Base-by-base conservation (phyloP, 2,329 filamentous ascomycete genomes). In the Thielaviopsis populi region DNA sequence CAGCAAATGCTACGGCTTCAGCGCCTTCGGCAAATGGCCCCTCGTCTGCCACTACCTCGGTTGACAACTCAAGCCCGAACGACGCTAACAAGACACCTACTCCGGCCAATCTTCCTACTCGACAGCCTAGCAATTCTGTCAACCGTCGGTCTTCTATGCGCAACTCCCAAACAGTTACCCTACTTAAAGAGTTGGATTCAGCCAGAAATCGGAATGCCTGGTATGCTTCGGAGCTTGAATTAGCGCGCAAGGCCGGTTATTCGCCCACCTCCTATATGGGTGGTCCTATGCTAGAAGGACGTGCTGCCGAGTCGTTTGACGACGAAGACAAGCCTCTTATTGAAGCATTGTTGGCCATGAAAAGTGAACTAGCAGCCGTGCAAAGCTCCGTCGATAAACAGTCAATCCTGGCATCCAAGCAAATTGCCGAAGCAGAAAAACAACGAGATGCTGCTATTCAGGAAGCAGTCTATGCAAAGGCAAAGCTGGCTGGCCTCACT, bases 391-490 rank as follows among this genome's bases (percentile, higher is more conserved):
- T 99, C 60, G 91, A 96, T 69, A 85, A 89, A 69, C 94, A 97
- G 75, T 88, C 91, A 13, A 79, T 89, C 7, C 77, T 89, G 64
- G 91, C 94, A 8, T 90, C 91, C 0, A 91, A 87, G 73, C 85
- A 92, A 67, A 91, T 99, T 67, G 91, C 92, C 1, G 91, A 96
- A 72, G 87, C 95, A 1, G 94, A 99, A 72, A 91, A 89, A 72
- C 94, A 99, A 76, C 83, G 95, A 61, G 94, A 99, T 74, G 85
- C 87, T 48, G 94, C 94, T n/a, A 86, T 99, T 63, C 88, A 87
- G 69, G 95, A 99, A 75, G 94, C 94, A 0, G 88, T 94, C 0
- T 97, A 97, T 74, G 89, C 91, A 41, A 96, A 95, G 72, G 91
- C 95, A 2, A 96, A 90, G 72, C 78, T 96, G 61, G 91, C 91